phyloP scores from a whole-genome alignment of 2,329 filamentous ascomycete species.

The Epichloe gansuensis region DNA sequence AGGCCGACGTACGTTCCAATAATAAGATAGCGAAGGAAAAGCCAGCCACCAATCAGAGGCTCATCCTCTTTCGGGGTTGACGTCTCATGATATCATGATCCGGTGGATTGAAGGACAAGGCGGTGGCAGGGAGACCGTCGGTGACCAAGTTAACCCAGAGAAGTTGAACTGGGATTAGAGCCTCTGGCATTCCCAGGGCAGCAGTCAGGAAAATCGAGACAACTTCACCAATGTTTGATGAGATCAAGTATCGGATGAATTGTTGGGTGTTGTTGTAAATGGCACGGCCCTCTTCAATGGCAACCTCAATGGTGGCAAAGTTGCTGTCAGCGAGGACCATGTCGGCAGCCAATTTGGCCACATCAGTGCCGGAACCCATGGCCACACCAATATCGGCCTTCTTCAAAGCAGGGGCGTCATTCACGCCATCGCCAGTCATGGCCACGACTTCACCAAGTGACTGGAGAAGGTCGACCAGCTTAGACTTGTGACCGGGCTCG shows the following conservation, averaged over 20 bases:
- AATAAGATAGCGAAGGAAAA: slow-evolving; percentile 95
- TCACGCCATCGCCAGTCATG: slow-evolving; percentile 98
- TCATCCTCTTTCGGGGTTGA: slow-evolving; percentile 87
- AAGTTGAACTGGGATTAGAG: slow-evolving; percentile 89
- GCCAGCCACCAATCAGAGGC: slow-evolving; percentile 82
- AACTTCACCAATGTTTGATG: slow-evolving; percentile 97
- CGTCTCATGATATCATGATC: slow-evolving; percentile 97
- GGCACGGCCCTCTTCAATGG: slow-evolving; percentile 90
- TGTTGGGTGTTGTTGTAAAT: slow-evolving; percentile 99
- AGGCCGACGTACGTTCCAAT: slow-evolving; percentile 91
- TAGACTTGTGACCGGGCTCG: slow-evolving; percentile 94
- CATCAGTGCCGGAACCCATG: slow-evolving; percentile 96
- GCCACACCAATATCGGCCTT: slow-evolving; percentile 98
- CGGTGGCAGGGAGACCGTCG: slow-evolving; percentile 90
- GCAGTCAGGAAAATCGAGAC: slow-evolving; percentile 98
- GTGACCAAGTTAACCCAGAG: slow-evolving; percentile 99
- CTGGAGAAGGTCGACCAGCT: slow-evolving; percentile 90
- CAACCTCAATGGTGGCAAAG: slow-evolving; percentile 93
- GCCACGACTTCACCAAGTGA: slow-evolving; percentile 88
- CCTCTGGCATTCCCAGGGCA: slow-evolving; percentile 93
- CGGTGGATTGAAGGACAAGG: slow-evolving; percentile 95
- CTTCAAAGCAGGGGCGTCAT: slow-evolving; percentile 94
- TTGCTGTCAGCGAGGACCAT: slow-evolving; percentile 99
- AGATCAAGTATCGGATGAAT: slow-evolving; percentile 98
- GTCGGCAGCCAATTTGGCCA: slow-evolving; percentile 90